These are phyloP conservation scores for Tolypocladium tundrense DNA, from an alignment of 2,329 filamentous ascomycete species.

Conservation along the genomic window DNA sequence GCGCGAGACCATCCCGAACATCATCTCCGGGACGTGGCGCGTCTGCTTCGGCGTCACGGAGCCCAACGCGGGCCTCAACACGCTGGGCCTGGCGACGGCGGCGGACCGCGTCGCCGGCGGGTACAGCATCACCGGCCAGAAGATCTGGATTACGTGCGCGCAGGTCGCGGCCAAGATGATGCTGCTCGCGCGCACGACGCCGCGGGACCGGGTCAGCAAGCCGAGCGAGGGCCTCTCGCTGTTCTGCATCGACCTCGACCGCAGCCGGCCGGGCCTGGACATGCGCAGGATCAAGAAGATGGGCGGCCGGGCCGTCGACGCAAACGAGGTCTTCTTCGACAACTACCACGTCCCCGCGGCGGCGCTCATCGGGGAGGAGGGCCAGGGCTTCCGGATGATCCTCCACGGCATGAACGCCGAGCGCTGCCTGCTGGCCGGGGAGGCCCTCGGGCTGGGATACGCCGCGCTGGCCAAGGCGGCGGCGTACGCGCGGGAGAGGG, in stretches of 20 bases:
- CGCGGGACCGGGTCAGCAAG: conserved; percentile 55
- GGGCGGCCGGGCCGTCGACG: conserved; percentile 72
- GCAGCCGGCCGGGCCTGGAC: conserved; percentile 45
- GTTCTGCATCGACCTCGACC: conserved; percentile 71
- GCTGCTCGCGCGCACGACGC: conserved; percentile 65
- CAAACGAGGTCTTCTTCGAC: conserved; percentile 84
- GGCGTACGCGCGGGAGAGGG: conserved; percentile 54
- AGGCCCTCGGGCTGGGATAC: conserved; percentile 72
- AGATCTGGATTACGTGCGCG: conserved; percentile 83
- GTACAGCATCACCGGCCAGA: conserved; percentile 66
- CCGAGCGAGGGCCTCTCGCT: conserved; percentile 67
- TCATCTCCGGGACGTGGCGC: conserved; percentile 61
- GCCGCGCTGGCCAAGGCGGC: conserved; percentile 54
- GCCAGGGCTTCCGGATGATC: conserved; percentile 69
- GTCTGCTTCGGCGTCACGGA: conserved; percentile 82
- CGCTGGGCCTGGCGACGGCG: conserved; percentile 55
- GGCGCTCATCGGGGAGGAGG: conserved; percentile 60
- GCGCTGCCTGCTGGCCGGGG: conserved; percentile 64
- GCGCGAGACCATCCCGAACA: conserved; percentile 52
- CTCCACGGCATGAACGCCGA: conserved; percentile 76
- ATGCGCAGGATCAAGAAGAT: conserved; percentile 73
- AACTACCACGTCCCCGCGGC: conserved; percentile 57
- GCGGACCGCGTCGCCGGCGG: conserved; percentile 44
- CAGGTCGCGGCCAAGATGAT: conserved; percentile 80
- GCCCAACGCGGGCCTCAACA: conserved; percentile 71